phyloP scores from a whole-genome alignment of 1,284 basidiomycete species.

The Coniferiporia sulphurascens region DNA sequence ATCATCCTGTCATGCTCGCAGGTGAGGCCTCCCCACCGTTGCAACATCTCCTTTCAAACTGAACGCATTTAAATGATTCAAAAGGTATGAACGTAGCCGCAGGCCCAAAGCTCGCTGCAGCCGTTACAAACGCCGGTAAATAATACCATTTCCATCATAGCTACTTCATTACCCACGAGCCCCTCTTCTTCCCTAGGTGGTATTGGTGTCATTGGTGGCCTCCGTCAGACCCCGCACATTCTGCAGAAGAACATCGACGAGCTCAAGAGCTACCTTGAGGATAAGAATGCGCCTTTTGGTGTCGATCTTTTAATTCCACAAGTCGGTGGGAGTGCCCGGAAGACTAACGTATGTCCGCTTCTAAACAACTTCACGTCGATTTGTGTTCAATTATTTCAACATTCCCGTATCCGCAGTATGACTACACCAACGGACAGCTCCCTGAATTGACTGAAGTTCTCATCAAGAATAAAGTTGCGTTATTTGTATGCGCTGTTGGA shows the following conservation, averaged over 20 bases:
- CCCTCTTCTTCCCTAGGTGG: slow-evolving; percentile 41
- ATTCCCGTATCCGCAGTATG: slow-evolving; percentile 40
- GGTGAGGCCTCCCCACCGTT: slow-evolving; percentile 32
- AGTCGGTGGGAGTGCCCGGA: slow-evolving; percentile 71
- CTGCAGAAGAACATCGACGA: slow-evolving; percentile 60
- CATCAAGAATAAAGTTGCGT: slow-evolving; percentile 65
- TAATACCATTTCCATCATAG: background rate
- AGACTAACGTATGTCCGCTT: slow-evolving; percentile 59
- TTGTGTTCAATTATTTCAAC: background rate
- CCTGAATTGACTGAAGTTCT: slow-evolving; percentile 75
- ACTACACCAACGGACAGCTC: slow-evolving; percentile 75
- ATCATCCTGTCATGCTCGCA: slow-evolving; percentile 80
- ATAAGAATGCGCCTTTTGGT: slow-evolving; percentile 76
- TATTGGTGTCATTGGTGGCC: slow-evolving; percentile 81
- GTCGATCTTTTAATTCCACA: slow-evolving; percentile 80
- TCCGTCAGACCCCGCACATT: slow-evolving; percentile 66
- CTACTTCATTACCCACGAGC: background rate
- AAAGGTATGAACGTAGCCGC: slow-evolving; percentile 84
- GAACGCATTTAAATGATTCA: background rate
- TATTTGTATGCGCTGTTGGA: slow-evolving; percentile 84
- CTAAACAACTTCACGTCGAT: background rate
- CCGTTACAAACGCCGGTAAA: slow-evolving; percentile 70
- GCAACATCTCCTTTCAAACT: background rate
- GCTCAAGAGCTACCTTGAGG: slow-evolving; percentile 63
- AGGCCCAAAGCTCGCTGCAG: slow-evolving; percentile 72